Conservation (phyloP, 2,329 filamentous ascomycete genomes). For the Samsoniella hepiali region DNA sequence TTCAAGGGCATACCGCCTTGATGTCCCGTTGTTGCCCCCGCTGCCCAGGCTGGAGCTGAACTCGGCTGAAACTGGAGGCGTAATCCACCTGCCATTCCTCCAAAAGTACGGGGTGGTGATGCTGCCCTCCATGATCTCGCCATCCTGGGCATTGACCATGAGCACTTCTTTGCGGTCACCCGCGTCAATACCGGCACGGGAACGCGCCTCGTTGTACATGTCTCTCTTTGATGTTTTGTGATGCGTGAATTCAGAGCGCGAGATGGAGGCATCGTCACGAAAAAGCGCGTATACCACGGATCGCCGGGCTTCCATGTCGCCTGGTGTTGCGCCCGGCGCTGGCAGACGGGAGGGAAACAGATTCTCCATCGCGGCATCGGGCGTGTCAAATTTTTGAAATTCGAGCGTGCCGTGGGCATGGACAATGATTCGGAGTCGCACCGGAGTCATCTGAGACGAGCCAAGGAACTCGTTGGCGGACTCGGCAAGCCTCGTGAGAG, state of each 20-base stretch:
- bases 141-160: conserved; percentile 58
- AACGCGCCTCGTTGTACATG: conserved; percentile 68
- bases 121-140: conserved; percentile 79
- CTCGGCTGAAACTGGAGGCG: conserved; percentile 59
- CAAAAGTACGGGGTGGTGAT: conserved; percentile 80
- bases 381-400: conserved; percentile 37
- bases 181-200: conserved; percentile 53
- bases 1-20: conserved; percentile 77
- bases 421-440: conserved; percentile 56
- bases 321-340: conserved; percentile 33
- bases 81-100: conserved; percentile 71
- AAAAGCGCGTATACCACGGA: conserved; percentile 40
- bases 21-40: conserved; percentile 81
- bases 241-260: conserved; percentile 64
- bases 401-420: conserved; percentile 44
- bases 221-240: conserved; percentile 79
- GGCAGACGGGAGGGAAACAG: conserved; percentile 58
- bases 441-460: conserved; percentile 31
- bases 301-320: conserved; percentile 27
- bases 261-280: conserved; percentile 41
- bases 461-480: conserved; percentile 36
- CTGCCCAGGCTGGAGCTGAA: conserved; percentile 44
- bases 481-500: conserved; percentile 40
- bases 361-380: conserved; percentile 43
- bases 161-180: conserved; percentile 67